Conservation (phyloP, 2,329 filamentous ascomycete genomes). For the Rutstroemia sp. region DNA sequence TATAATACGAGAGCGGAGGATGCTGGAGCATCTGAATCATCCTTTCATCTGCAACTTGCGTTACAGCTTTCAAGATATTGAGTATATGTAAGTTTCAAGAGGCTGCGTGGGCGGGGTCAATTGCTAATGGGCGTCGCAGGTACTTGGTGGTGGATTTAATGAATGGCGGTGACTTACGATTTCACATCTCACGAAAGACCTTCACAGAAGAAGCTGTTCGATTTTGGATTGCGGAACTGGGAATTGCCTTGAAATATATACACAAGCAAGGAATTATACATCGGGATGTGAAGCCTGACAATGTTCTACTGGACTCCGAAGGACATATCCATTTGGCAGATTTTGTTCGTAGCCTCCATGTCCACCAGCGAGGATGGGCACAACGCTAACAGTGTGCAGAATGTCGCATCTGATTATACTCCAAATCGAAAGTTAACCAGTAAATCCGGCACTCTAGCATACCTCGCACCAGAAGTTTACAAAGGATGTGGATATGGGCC, state of each 20-base stretch:
- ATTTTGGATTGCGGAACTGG: slow-evolving; percentile 95
- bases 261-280: slow-evolving; percentile 84
- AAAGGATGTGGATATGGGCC: slow-evolving; percentile 80
- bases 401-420: slow-evolving; percentile 89
- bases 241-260: slow-evolving; percentile 82
- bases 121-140: slow-evolving; percentile 33
- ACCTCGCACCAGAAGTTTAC: slow-evolving; percentile 93
- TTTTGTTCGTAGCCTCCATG: slow-evolving; percentile 58
- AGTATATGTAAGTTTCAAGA: slow-evolving; percentile 71
- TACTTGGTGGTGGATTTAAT: slow-evolving; percentile 96
- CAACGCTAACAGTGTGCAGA: slow-evolving; percentile 49
- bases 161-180: slow-evolving; percentile 93
- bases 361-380: neutral
- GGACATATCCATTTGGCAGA: slow-evolving; percentile 96
- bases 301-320: slow-evolving; percentile 78
- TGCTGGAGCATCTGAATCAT: slow-evolving; percentile 97
- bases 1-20: slow-evolving; percentile 92
- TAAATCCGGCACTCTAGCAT: slow-evolving; percentile 93
- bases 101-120: neutral
- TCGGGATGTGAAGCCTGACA: slow-evolving; percentile 86
- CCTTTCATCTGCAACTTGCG: slow-evolving; percentile 97
- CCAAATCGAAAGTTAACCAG: slow-evolving; percentile 79
- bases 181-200: slow-evolving; percentile 95
- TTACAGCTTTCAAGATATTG: slow-evolving; percentile 98
- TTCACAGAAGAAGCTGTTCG: slow-evolving; percentile 95